phyloP scores from a whole-genome alignment of 2,329 filamentous ascomycete species.

The Lachnellula willkommii region DNA sequence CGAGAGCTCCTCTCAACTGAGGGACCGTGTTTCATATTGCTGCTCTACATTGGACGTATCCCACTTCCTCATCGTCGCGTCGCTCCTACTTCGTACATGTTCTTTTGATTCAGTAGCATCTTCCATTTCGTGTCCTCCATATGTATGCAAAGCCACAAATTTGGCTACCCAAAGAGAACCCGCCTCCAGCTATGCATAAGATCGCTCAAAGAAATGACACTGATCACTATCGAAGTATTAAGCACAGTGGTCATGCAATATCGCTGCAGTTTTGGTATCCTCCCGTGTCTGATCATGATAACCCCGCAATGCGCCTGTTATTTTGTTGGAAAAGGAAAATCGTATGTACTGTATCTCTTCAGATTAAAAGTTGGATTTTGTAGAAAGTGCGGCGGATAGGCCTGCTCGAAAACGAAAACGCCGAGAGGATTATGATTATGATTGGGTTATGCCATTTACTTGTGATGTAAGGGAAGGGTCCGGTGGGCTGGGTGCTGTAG shows the following conservation, averaged over 20 bases:
- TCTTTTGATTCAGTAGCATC: neutral
- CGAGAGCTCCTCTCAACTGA: neutral
- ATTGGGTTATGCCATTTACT: slow-evolving; percentile 1
- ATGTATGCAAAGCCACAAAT: neutral
- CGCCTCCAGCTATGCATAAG: neutral
- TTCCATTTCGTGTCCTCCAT: neutral
- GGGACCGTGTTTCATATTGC: neutral
- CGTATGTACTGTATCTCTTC: neutral
- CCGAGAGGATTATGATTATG: neutral
- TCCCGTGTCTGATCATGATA: neutral
- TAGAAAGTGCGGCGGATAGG: neutral
- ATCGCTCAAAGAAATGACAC: neutral
- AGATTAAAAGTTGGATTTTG: neutral
- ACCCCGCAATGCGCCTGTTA: neutral
- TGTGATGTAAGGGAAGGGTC: neutral
- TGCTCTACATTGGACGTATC: neutral
- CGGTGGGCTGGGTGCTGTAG: neutral
- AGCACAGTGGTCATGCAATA: neutral
- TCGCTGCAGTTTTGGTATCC: neutral
- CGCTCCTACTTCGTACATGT: neutral
- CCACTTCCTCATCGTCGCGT: neutral
- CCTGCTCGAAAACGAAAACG: neutral
- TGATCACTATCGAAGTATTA: neutral
- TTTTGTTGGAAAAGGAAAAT: neutral
- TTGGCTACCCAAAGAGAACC: neutral